Percentiles rank a stretch among this genome's conserved stretches.
These are phyloP conservation scores for Coemansia sp. DNA, from an alignment of 192 early-diverging fungal species.

Conservation along the genomic window DNA sequence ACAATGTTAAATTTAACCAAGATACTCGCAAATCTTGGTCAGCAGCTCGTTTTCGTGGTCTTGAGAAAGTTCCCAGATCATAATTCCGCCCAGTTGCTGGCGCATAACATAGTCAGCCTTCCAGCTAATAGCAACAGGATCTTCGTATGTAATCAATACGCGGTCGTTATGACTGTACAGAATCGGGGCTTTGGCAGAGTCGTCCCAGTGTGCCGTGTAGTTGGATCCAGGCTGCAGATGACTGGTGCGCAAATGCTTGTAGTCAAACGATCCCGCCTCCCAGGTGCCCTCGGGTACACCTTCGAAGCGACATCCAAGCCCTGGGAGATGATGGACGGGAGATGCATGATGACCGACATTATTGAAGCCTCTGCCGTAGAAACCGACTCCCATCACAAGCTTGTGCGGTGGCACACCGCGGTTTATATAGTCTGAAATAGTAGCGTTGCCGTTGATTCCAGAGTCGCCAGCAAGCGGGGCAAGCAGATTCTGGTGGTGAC, in stretches of 20 bases:
- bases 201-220: constrained; percentile 74
- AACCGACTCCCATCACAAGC: constrained; percentile 84
- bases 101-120: constrained; percentile 66
- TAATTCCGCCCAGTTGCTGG: constrained; percentile 62
- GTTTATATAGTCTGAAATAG: constrained; percentile 67
- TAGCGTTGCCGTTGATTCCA: constrained; percentile 59
- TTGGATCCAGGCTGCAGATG: constrained; percentile 55
- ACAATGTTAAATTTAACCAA: too few relatives aligned
- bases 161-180: constrained; percentile 67
- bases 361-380: constrained; percentile 92
- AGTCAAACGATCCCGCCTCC: constrained; percentile 92
- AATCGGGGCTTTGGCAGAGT: constrained; percentile 70
- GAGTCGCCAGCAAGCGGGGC: constrained; percentile 58
- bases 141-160: constrained; percentile 85
- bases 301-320: constrained; percentile 58
- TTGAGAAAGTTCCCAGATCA: constrained; percentile 78
- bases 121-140: constrained; percentile 57
- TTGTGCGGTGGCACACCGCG: constrained; percentile 79
- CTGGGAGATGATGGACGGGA: constrained; percentile 40
- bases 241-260: constrained; percentile 61
- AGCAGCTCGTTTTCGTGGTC: constrained; percentile 44
- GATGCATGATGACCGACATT: constrained; percentile 62
- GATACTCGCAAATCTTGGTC: constrained; percentile 48
- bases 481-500: constrained; percentile 88
- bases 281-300: constrained; percentile 80